Percentiles rank a stretch among this genome's conserved stretches.
phyloP scores from a whole-genome alignment of 768 basidiomycete genomes.

The Phanerodontia chrysosporium region DNA sequence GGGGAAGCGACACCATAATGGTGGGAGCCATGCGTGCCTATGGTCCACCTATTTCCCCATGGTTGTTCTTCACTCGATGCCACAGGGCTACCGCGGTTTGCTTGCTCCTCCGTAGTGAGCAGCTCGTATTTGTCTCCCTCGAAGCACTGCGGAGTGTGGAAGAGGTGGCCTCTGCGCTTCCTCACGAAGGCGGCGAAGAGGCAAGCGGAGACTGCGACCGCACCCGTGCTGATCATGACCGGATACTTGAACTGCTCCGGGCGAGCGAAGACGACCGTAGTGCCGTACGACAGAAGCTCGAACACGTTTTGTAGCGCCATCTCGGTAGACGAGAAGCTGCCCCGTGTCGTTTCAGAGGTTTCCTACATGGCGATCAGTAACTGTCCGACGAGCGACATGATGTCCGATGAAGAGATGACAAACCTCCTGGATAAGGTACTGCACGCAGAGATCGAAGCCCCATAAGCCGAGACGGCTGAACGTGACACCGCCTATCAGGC shows the following conservation, averaged over 20 bases:
- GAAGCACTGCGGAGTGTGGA: neutral
- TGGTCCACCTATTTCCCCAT: no score
- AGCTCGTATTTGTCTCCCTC: neutral
- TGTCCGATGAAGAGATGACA: slow-evolving; percentile 4
- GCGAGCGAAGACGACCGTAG: slow-evolving; percentile 22
- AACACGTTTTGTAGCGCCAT: slow-evolving; percentile 26
- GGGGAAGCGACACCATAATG: no score
- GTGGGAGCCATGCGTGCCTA: no score
- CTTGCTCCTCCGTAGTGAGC: no score
- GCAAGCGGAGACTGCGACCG: neutral
- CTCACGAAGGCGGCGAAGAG: neutral
- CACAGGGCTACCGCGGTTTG: no score
- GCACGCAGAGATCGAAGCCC: slow-evolving; percentile 28
- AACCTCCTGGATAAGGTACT: slow-evolving; percentile 27
- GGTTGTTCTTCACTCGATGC: no score
- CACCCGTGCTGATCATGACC: neutral
- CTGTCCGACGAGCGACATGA: neutral
- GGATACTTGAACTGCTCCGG: slow-evolving; percentile 11
- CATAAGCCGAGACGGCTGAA: slow-evolving; percentile 27
- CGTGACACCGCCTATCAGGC: slow-evolving; percentile 21
- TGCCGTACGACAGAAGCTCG: slow-evolving; percentile 22
- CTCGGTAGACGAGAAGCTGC: slow-evolving; percentile 26
- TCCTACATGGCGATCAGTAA: neutral
- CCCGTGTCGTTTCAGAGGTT: slow-evolving; percentile 6
- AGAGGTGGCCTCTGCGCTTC: neutral